Conservation (phyloP, 2,329 filamentous ascomycete species). For the Sporothrix pseudoabietina region DNA sequence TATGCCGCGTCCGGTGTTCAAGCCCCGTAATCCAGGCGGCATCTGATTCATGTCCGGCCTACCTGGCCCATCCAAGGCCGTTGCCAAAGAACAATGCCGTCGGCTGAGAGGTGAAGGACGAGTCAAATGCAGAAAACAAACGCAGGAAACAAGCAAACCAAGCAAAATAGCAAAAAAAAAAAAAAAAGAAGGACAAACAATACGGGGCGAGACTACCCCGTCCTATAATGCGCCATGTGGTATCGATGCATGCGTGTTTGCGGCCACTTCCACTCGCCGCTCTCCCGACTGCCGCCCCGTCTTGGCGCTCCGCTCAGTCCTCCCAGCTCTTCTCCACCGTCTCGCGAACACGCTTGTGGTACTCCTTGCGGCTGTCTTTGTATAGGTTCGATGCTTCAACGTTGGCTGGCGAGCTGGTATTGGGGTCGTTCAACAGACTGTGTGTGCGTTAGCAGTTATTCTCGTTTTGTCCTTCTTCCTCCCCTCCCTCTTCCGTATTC, state of each 20-base stretch:
- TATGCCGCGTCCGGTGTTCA: background rate
- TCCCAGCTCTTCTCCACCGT: constrained; percentile 99
- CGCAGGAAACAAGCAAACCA: background rate
- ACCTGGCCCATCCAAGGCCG: background rate
- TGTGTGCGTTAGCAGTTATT: background rate
- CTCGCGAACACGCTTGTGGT: constrained; percentile 90
- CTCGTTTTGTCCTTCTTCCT: too few relatives aligned
- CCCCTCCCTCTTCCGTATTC: constrained; percentile 22
- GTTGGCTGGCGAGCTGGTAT: constrained; percentile 97
- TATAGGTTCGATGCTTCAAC: constrained; percentile 98
- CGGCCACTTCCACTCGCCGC: background rate
- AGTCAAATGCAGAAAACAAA: background rate
- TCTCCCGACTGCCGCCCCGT: background rate
- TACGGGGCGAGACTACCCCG: background rate
- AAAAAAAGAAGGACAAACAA: background rate
- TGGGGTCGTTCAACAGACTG: constrained; percentile 94
- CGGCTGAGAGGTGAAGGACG: too few relatives aligned
- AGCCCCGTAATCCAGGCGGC: background rate
- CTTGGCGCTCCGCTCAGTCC: constrained; percentile 55
- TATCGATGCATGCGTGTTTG: constrained; percentile 24
- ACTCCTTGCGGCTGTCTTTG: constrained; percentile 97
- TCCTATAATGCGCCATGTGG: constrained; percentile 15
- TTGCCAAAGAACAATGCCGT: too few relatives aligned
- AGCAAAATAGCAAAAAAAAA: background rate
- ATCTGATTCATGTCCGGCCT: background rate